Percentiles rank a stretch among this genome's conserved stretches.
Conservation (phyloP, 2,329 filamentous ascomycete species). For the Apiospora kogelbergensis region DNA sequence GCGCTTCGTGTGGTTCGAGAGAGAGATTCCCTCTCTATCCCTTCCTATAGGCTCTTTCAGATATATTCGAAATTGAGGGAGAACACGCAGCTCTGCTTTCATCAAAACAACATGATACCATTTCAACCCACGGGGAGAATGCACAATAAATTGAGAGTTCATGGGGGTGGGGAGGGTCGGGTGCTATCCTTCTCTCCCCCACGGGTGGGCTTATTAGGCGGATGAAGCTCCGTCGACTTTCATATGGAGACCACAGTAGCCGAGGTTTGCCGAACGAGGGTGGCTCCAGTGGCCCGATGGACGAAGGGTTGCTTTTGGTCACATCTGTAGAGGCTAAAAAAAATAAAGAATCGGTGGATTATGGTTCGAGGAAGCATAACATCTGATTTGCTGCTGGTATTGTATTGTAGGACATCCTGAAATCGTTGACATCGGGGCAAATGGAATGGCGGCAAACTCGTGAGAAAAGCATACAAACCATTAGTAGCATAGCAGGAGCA, state of each 20-base stretch:
- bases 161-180: neutral
- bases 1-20: neutral
- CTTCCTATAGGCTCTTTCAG: neutral
- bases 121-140: neutral
- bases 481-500: neutral
- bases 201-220: neutral
- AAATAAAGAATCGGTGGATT: neutral
- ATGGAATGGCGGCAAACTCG: too few species aligned
- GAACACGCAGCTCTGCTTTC: neutral
- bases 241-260: neutral
- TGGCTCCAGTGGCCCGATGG: neutral
- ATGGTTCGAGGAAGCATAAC: neutral
- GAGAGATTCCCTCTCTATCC: neutral
- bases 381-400: neutral
- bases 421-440: too few species aligned
- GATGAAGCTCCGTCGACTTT: neutral
- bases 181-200: neutral
- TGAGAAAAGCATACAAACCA: neutral
- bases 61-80: neutral
- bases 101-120: too few species aligned
- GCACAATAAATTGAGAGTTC: neutral
- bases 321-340: neutral
- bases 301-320: slow-evolving; percentile 10
- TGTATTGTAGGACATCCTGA: neutral
- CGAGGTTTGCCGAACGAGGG: neutral